These are phyloP conservation scores for Aspergillus carbonarius DNA, from an alignment of 2,329 filamentous ascomycete genomes.

Conservation along the genomic window DNA sequence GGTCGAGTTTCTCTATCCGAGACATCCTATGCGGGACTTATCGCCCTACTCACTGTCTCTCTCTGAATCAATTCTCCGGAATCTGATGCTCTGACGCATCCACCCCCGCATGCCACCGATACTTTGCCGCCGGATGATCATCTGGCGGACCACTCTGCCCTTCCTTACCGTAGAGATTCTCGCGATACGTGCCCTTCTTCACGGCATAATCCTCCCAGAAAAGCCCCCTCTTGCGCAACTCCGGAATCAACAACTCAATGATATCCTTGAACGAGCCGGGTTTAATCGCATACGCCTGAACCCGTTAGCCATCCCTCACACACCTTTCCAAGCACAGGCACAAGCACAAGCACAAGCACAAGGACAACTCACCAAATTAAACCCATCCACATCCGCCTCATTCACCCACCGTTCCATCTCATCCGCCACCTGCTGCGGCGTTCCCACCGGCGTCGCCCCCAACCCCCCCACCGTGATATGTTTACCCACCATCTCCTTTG, in stretches of 20 bases:
- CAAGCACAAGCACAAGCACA: no score
- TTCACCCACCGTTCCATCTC: constrained; percentile 65
- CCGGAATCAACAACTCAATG: constrained; percentile 63
- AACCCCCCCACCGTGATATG: constrained; percentile 68
- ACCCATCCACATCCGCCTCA: constrained; percentile 71
- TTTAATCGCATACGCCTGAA: constrained; percentile 63
- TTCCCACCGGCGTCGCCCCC: constrained; percentile 65
- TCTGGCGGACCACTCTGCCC: constrained; percentile 34
- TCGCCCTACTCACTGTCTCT: no score
- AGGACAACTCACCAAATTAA: constrained; percentile 66
- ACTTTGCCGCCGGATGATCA: constrained; percentile 40
- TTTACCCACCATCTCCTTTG: constrained; percentile 67
- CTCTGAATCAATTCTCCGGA: constrained; percentile 15
- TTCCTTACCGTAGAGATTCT: constrained; percentile 37
- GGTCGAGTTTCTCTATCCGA: no score
- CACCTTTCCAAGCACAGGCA: background rate
- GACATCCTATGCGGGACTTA: no score
- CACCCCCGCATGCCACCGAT: constrained; percentile 39
- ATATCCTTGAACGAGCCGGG: constrained; percentile 69
- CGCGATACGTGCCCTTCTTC: constrained; percentile 38
- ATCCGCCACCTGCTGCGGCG: constrained; percentile 64
- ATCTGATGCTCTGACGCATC: constrained; percentile 31
- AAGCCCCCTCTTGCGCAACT: constrained; percentile 57
- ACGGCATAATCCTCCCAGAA: constrained; percentile 43
- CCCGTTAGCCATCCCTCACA: constrained; percentile 19